A percentile compares a stretch with the other conserved stretches of the same genome.
Conservation (phyloP, 305 asterid species). For the Solanum aculeatissimum region DNA sequence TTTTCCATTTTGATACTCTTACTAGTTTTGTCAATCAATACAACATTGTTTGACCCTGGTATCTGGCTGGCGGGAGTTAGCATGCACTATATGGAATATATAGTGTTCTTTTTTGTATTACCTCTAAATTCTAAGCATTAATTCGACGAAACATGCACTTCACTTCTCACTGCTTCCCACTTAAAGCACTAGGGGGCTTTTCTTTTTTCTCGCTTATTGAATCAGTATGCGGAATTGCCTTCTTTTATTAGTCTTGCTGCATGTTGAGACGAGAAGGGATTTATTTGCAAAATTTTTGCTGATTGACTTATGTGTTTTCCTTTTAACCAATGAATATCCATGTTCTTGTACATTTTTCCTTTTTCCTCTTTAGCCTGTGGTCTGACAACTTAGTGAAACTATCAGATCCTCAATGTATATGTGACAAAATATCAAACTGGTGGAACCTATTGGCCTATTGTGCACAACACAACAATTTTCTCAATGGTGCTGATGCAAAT, state of each 20-base stretch:
- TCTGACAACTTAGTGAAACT: not conserved
- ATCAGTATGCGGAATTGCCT: not conserved
- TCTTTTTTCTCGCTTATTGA: not conserved
- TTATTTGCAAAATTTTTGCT: not conserved
- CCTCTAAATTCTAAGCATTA: not conserved
- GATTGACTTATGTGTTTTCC: not conserved
- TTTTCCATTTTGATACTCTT: not conserved
- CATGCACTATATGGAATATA: not conserved
- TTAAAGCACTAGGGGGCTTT: not conserved
- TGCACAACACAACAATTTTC: constrained; percentile 26
- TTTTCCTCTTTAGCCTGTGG: not conserved
- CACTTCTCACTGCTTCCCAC: not conserved
- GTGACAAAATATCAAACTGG: constrained; percentile 27
- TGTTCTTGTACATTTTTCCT: not conserved
- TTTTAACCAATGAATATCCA: not conserved
- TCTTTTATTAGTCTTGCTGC: not conserved
- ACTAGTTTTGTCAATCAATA: not conserved
- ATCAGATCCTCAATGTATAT: constrained; percentile 33
- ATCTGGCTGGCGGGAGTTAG: not conserved
- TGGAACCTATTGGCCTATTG: constrained; percentile 34
- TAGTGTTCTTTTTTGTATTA: not conserved
- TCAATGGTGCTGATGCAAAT: constrained; percentile 26
- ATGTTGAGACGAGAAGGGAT: not conserved
- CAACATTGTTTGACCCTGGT: not conserved
- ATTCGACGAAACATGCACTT: not conserved